Base-by-base conservation (phyloP, 192 early-diverging fungal genomes). In the Linderina pennispora region DNA sequence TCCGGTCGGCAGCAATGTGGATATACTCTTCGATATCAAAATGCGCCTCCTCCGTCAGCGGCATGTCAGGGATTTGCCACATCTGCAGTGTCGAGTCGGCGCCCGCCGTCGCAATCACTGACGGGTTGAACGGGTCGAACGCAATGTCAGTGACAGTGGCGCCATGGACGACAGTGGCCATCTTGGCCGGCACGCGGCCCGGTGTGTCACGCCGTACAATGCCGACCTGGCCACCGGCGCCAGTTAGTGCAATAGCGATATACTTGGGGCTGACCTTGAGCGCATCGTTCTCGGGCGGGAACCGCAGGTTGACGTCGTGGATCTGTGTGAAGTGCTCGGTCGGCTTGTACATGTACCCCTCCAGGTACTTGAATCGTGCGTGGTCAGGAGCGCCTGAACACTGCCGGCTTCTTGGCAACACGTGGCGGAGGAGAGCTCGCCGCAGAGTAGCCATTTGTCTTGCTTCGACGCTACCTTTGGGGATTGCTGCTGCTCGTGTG, bases 211-310 rank as follows among this genome's bases (percentile, higher is more conserved):
- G 57, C n/a, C 78, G 67, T 45, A 85, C 64, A 18, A 93, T 70
- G 2, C 75, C 87, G 36, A 96, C 45, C 45, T 87, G 76, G 15
- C 92, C 92, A 17, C 92, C 92, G 22, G 80, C 68, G 16, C 91
- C 92, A 13, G 68, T 48, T 31, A 89, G 64, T 11, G 88, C 78
- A 17, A 91, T 74, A 0, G 88, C 86, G 35, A 92, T 58, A 25
- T 77, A 86, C 45, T 63, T 76, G 36, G 45, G 23, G 36, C 80
- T 86, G 1, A 66, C 71, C 64, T 81, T 47, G 17, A 54, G 33
- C 2, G 53, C 45, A 21, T 66, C 51, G 16, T 54, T 62, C 19
- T 62, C 59, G 35, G 57, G 62, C 8, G 61, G 55, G 21, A 75
- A 55, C 20, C 56, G 43, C 37, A 45, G 28, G 34, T 72, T 54